Conservation (phyloP, 2,329 filamentous ascomycete genomes). For the Penicillium sp. region DNA sequence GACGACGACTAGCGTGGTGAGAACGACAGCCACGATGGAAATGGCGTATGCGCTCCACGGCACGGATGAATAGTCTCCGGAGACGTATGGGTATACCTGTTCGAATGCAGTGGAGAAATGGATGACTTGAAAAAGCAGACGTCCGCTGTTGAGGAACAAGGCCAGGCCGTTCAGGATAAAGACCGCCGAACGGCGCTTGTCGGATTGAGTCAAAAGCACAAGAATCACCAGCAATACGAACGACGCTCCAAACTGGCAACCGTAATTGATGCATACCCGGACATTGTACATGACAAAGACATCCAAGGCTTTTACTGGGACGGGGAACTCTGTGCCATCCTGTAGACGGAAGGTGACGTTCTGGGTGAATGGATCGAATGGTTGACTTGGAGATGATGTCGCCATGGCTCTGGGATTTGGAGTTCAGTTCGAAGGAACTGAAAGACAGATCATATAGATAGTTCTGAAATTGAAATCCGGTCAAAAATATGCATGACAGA, state of each 20-base stretch:
- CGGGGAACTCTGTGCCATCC: conserved; percentile 44
- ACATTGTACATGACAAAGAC: conserved; percentile 47
- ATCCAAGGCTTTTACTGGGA: conserved; percentile 47
- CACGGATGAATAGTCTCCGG: conserved; percentile 54
- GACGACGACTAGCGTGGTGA: conserved; percentile 53
- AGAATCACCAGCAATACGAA: conserved; percentile 64
- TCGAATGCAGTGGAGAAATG: conserved; percentile 62
- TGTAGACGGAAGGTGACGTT: conserved; percentile 46
- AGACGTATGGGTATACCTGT: conserved; percentile 60
- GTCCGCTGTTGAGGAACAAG: conserved; percentile 60
- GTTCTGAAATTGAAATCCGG: neutral
- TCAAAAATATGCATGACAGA: neutral
- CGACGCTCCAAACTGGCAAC: conserved; percentile 66
- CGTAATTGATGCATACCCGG: conserved; percentile 61
- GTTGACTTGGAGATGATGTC: conserved; percentile 6
- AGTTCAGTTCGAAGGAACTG: conserved; percentile 10
- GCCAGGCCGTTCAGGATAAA: conserved; percentile 64
- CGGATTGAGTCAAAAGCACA: conserved; percentile 62
- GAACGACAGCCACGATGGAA: conserved; percentile 49
- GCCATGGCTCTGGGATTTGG: conserved; percentile 4
- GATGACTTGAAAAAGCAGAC: conserved; percentile 43
- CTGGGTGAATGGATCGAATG: conserved; percentile 54
- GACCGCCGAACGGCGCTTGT: conserved; percentile 63
- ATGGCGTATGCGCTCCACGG: conserved; percentile 43
- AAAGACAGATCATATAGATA: neutral